Evolutionary conservation across 2,329 filamentous ascomycete species (phyloP).

Genomic region (Penicillium sumatraense): DNA sequence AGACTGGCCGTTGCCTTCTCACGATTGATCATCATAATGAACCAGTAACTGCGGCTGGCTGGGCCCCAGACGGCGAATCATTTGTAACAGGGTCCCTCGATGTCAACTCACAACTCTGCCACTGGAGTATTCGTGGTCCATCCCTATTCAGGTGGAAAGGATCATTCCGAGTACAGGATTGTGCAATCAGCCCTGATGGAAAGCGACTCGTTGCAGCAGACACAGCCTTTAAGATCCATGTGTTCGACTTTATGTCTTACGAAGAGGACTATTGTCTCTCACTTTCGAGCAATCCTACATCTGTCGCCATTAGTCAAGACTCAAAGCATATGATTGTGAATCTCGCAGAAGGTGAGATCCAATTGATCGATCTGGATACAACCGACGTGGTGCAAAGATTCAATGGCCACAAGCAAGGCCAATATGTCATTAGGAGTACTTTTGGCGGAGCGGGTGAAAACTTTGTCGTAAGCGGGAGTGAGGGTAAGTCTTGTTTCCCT

Average conservation of each 20-base stretch:
- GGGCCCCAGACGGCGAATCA: conserved; percentile 75
- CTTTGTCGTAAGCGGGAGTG: conserved; percentile 89
- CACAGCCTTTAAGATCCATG: conserved; percentile 69
- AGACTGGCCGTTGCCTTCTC: conserved; percentile 68
- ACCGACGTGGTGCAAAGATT: conserved; percentile 75
- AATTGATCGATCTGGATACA: conserved; percentile 76
- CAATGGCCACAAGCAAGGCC: conserved; percentile 73
- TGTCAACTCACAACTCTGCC: conserved; percentile 66
- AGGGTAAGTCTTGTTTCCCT: conserved; percentile 68
- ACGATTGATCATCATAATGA: conserved; percentile 75
- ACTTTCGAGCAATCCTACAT: conserved; percentile 72
- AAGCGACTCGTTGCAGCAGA: conserved; percentile 79
- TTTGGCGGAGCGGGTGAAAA: conserved; percentile 92
- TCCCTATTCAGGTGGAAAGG: conserved; percentile 69
- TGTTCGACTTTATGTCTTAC: conserved; percentile 79
- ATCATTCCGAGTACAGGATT: conserved; percentile 77
- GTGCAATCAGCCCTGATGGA: conserved; percentile 82
- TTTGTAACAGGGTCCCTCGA: conserved; percentile 83
- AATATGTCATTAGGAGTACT: conserved; percentile 77
- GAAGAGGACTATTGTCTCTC: conserved; percentile 76
- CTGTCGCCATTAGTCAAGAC: conserved; percentile 79
- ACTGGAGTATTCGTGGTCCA: conserved; percentile 70
- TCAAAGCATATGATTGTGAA: conserved; percentile 83
- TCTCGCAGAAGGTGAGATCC: conserved; percentile 74
- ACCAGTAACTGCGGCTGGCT: conserved; percentile 87